These are phyloP conservation scores for Toxoplasma gondii DNA, from an alignment of 169 alveolate species.

Conservation along the genomic window DNA sequence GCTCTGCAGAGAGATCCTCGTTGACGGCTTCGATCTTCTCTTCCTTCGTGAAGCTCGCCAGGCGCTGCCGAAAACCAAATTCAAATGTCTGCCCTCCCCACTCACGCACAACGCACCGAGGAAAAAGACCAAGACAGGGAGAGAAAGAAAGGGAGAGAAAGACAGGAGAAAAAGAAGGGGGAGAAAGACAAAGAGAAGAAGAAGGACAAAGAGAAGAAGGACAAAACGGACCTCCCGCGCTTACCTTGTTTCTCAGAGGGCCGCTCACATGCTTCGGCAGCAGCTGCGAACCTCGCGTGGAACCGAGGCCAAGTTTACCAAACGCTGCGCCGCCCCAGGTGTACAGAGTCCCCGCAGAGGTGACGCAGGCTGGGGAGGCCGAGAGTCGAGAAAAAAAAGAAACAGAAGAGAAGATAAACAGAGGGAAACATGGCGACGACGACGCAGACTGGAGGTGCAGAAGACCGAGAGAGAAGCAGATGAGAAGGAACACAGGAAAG, in stretches of 20 bases:
- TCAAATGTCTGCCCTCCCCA: too few relatives aligned
- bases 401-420: too few relatives aligned
- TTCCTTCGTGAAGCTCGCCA: too few relatives aligned
- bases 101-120: background rate
- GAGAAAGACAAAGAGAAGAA: too few relatives aligned
- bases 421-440: too few relatives aligned
- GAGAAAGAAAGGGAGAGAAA: slow-evolving; percentile 10
- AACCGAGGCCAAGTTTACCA: slow-evolving; percentile 74
- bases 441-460: background rate
- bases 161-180: background rate
- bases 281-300: slow-evolving; percentile 50
- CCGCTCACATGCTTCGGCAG: slow-evolving; percentile 68
- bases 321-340: slow-evolving; percentile 77
- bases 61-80: too few relatives aligned
- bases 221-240: too few relatives aligned
- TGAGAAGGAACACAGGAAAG: background rate
- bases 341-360: slow-evolving; percentile 67
- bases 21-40: too few relatives aligned
- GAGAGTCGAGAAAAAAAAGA: background rate
- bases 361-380: slow-evolving; percentile 37
- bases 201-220: too few relatives aligned
- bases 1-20: too few relatives aligned
- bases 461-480: background rate
- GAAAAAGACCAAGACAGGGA: background rate
- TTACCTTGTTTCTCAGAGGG: slow-evolving; percentile 36